A percentile compares a stretch with the other conserved stretches of the same genome.
phyloP scores from a whole-genome alignment of 345 rosid species.

The Salix koriyanagi region DNA sequence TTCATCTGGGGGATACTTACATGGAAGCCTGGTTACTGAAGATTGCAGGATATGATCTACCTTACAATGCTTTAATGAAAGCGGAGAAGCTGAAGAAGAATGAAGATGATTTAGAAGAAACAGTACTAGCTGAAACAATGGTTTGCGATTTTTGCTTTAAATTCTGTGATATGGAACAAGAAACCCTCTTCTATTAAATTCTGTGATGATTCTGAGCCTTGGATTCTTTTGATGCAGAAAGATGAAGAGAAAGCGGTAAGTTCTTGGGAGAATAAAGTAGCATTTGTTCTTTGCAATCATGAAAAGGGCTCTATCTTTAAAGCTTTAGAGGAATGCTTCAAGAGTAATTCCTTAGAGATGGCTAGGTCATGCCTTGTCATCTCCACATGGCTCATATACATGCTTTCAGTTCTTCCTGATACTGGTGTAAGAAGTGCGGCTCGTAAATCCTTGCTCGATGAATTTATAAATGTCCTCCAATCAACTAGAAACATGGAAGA shows the following conservation, averaged over 20 bases:
- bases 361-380: constrained; percentile 52
- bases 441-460: constrained; percentile 45
- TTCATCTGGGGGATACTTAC: constrained; percentile 40
- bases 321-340: constrained; percentile 59
- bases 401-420: constrained; percentile 57
- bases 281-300: constrained; percentile 59
- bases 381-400: constrained; percentile 53
- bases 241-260: constrained; percentile 48
- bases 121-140: constrained; percentile 26
- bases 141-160: constrained; percentile 20
- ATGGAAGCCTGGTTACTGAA: constrained; percentile 60
- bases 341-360: constrained; percentile 52
- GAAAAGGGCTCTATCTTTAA: constrained; percentile 64
- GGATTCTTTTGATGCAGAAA: constrained; percentile 27
- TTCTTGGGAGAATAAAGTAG: constrained; percentile 58
- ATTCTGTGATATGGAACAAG: neutral
- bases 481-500: constrained; percentile 59
- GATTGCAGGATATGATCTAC: constrained; percentile 50
- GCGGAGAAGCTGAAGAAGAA: constrained; percentile 24
- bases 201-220: neutral
- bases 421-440: constrained; percentile 43
- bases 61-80: constrained; percentile 45
- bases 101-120: constrained; percentile 35
- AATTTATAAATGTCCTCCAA: constrained; percentile 55
- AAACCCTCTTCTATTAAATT: neutral